phyloP scores from a whole-genome alignment of 306 rosid species.

The Morella rubra region DNA sequence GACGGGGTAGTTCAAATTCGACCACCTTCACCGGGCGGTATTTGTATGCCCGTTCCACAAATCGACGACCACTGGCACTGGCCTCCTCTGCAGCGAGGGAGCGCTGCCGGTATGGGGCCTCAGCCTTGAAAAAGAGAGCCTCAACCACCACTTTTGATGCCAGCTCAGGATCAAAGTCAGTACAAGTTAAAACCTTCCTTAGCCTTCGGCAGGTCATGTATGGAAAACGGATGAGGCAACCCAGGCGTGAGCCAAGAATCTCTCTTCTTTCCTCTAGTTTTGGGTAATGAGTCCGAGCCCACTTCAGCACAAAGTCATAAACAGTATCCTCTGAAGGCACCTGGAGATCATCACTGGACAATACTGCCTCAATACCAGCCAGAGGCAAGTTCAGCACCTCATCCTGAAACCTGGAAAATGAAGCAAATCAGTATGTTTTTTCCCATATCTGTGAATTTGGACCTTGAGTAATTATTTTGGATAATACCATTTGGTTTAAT shows the following conservation, averaged over 20 bases:
- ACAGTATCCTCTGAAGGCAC: slow-evolving; percentile 48
- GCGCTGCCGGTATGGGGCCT: slow-evolving; percentile 34
- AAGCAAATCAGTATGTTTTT: slow-evolving; percentile 8
- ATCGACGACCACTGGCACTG: slow-evolving; percentile 19
- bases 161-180: slow-evolving; percentile 40
- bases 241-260: slow-evolving; percentile 41
- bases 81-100: slow-evolving; percentile 32
- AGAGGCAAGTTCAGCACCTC: slow-evolving; percentile 52
- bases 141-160: slow-evolving; percentile 48
- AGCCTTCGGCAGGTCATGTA: slow-evolving; percentile 48
- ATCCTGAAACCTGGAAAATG: slow-evolving; percentile 32
- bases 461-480: background rate
- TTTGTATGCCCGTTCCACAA: slow-evolving; percentile 46
- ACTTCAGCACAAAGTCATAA: slow-evolving; percentile 44
- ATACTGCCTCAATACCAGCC: slow-evolving; percentile 48
- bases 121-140: slow-evolving; percentile 53
- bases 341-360: slow-evolving; percentile 48
- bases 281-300: slow-evolving; percentile 47
- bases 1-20: slow-evolving; percentile 38
- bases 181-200: slow-evolving; percentile 39
- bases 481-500: too few relatives aligned
- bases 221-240: slow-evolving; percentile 47
- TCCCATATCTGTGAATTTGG: background rate
- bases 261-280: slow-evolving; percentile 38
- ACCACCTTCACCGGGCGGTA: slow-evolving; percentile 46